Conservation (phyloP, 495 filamentous ascomycete genomes). For the Amorphotheca resinae region DNA sequence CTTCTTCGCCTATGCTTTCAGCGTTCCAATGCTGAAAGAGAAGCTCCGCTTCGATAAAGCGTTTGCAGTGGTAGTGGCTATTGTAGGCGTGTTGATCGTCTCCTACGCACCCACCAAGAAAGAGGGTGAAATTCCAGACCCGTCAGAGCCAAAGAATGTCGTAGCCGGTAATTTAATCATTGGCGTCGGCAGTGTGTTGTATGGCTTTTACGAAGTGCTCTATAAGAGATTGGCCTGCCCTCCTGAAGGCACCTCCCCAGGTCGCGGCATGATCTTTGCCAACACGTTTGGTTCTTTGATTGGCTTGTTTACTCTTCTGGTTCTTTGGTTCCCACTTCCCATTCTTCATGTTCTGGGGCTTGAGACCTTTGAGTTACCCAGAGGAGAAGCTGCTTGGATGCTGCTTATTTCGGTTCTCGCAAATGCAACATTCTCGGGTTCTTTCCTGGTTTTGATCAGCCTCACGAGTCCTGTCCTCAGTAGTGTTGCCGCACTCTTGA, state of each 20-base stretch:
- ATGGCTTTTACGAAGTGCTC: constrained; percentile 92
- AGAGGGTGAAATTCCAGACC: constrained; percentile 32
- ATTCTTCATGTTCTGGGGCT: constrained; percentile 63
- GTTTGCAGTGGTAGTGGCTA: constrained; percentile 71
- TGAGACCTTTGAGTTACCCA: constrained; percentile 74
- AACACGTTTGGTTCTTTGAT: constrained; percentile 83
- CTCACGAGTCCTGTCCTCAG: constrained; percentile 86
- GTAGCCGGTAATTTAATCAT: constrained; percentile 83
- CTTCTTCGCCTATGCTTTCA: constrained; percentile 96
- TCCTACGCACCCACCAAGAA: constrained; percentile 52
- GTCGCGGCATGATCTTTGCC: constrained; percentile 80
- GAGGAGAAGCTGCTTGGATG: constrained; percentile 62
- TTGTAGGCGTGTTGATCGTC: constrained; percentile 78
- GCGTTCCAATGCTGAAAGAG: constrained; percentile 77
- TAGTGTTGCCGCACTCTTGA: constrained; percentile 82
- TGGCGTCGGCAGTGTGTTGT: constrained; percentile 82
- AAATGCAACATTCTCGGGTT: constrained; percentile 86
- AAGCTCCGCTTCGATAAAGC: constrained; percentile 68
- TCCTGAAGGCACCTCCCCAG: constrained; percentile 71
- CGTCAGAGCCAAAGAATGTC: constrained; percentile 35
- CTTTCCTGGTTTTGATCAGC: constrained; percentile 82
- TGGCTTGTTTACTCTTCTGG: constrained; percentile 66
- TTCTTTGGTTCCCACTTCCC: constrained; percentile 88
- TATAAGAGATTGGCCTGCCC: constrained; percentile 91
- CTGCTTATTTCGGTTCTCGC: constrained; percentile 67